Conservation (phyloP, 1,284 basidiomycete genomes). For the Trichosporon asahii region DNA sequence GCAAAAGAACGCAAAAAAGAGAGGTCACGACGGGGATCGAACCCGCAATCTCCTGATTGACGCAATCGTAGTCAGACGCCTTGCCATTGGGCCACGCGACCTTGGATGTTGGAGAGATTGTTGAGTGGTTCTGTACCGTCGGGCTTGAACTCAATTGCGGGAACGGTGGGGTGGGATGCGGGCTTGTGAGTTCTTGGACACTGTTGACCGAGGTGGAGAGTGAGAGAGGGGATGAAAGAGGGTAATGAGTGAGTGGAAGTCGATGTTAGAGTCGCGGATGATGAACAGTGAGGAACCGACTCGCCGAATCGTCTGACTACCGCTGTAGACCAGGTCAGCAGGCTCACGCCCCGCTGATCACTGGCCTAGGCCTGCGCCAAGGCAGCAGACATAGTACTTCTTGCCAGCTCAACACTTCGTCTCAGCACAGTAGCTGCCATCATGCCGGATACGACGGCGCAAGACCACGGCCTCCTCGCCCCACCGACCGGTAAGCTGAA, state of each 20-base stretch:
- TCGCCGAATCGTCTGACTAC: not conserved
- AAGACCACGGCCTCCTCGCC: not conserved
- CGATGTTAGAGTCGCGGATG: not conserved
- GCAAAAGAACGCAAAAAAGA: not conserved
- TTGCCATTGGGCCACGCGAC: slow-evolving; percentile 11
- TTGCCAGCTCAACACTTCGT: too few relatives aligned
- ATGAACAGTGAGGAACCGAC: not conserved
- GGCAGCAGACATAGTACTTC: not conserved
- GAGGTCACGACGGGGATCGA: slow-evolving; percentile 10
- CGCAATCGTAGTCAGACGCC: slow-evolving; percentile 7
- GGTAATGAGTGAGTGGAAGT: too few relatives aligned
- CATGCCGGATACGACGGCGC: not conserved
- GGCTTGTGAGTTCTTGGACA: too few relatives aligned
- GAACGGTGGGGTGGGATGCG: too few relatives aligned
- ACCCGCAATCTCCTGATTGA: slow-evolving; percentile 8
- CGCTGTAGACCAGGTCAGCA: not conserved
- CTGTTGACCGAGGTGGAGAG: too few relatives aligned
- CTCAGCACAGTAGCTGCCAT: not conserved
- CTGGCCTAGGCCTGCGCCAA: not conserved
- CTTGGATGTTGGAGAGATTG: not conserved
- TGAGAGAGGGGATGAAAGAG: too few relatives aligned
- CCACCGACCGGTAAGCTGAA: not conserved
- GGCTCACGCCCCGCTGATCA: too few relatives aligned
- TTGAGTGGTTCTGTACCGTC: too few relatives aligned
- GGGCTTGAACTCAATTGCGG: too few relatives aligned